A percentile compares a stretch with the other conserved stretches of the same genome.
Evolutionary conservation across 2,329 filamentous ascomycete genomes (phyloP).

Genomic region (Ilyonectria destructans): DNA sequence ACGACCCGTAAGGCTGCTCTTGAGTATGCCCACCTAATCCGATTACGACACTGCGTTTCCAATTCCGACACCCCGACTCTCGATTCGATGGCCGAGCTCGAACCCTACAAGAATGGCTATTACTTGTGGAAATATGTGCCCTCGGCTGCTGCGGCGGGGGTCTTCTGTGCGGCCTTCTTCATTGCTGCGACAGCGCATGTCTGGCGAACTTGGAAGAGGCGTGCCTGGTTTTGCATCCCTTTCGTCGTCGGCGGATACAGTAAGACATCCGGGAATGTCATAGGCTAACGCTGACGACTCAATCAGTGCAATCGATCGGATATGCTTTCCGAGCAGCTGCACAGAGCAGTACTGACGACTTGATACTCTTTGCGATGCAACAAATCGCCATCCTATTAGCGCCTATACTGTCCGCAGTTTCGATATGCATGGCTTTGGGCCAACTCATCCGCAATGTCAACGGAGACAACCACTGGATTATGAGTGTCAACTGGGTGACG

Average conservation of each 20-base stretch:
- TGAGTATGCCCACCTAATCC: too few relatives aligned
- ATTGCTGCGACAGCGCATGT: background rate
- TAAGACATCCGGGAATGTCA: background rate
- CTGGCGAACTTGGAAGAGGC: conserved; percentile 1
- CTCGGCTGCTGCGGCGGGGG: background rate
- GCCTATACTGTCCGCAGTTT: background rate
- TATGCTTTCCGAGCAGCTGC: conserved; percentile 8
- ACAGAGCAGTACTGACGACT: background rate
- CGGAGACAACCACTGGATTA: background rate
- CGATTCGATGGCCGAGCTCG: background rate
- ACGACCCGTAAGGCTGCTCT: too few relatives aligned
- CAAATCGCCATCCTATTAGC: background rate
- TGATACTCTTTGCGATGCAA: background rate
- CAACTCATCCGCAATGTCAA: conserved; percentile 3
- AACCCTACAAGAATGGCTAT: background rate
- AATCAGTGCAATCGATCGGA: background rate
- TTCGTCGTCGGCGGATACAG: background rate
- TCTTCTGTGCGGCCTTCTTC: conserved; percentile 1
- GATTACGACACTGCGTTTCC: background rate
- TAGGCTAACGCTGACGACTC: background rate
- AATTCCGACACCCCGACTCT: background rate
- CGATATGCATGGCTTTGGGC: background rate
- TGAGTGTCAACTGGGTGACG: background rate
- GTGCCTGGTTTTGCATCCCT: conserved; percentile 8
- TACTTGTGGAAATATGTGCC: conserved; percentile 1